Percentiles rank a stretch among this genome's conserved stretches.
These are phyloP conservation scores for Bipolaris oryzae DNA, from an alignment of 2,329 filamentous ascomycete species.

Conservation along the genomic window DNA sequence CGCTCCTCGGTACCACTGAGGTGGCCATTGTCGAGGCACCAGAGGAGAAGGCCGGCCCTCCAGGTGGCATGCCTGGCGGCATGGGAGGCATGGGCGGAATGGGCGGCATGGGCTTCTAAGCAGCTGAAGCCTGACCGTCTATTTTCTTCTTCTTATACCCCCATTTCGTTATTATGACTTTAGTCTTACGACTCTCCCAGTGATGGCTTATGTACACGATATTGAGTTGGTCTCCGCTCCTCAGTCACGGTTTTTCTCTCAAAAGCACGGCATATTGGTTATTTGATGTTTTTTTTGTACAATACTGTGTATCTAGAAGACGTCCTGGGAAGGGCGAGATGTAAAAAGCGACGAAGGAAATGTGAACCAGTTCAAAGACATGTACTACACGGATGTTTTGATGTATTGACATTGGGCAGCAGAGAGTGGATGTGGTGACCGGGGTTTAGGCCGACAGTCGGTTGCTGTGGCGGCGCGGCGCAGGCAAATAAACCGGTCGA, in stretches of 20 bases:
- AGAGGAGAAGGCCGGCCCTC: constrained; percentile 75
- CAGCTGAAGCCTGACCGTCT: constrained; percentile 23
- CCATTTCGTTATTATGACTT: constrained; percentile 43
- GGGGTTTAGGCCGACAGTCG: constrained; percentile 2
- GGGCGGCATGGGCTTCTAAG: constrained; percentile 69
- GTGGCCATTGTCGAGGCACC: constrained; percentile 96
- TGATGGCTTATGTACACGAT: constrained; percentile 44
- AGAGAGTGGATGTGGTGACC: background rate
- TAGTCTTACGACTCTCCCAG: constrained; percentile 40
- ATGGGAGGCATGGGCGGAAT: constrained; percentile 55
- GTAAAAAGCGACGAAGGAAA: constrained; percentile 41
- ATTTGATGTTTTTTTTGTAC: constrained; percentile 40
- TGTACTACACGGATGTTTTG: background rate
- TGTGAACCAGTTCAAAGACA: constrained; percentile 30
- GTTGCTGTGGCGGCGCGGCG: constrained; percentile 32
- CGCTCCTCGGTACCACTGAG: constrained; percentile 95
- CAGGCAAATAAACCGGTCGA: constrained; percentile 24
- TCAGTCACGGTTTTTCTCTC: constrained; percentile 45
- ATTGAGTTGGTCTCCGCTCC: constrained; percentile 48
- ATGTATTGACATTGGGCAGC: constrained; percentile 7
- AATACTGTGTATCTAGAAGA: constrained; percentile 45
- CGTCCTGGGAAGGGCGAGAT: constrained; percentile 36
- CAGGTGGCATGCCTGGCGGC: constrained; percentile 64
- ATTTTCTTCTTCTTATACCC: constrained; percentile 39
- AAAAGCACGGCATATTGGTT: constrained; percentile 46